Percentiles rank a stretch among this genome's conserved stretches.
These are phyloP conservation scores for Plenodomus lindquistii DNA, from an alignment of 2,329 filamentous ascomycete genomes.

Conservation along the genomic window DNA sequence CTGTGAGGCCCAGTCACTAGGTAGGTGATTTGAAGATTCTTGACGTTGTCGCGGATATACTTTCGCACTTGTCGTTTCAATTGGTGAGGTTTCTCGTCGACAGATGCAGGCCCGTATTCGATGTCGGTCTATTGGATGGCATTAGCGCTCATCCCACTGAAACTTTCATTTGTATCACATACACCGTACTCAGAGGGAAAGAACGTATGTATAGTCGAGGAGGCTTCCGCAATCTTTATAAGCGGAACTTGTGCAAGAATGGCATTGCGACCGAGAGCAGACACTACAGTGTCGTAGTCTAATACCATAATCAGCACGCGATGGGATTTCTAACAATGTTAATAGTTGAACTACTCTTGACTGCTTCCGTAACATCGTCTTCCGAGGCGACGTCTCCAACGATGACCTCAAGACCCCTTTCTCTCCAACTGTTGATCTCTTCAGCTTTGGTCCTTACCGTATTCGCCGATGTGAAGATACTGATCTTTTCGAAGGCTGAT, in stretches of 20 bases:
- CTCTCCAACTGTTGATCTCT: conserved; percentile 53
- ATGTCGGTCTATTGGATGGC: conserved; percentile 21
- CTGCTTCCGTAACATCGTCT: conserved; percentile 60
- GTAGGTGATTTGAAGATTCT: conserved; percentile 64
- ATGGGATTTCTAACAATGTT: background rate
- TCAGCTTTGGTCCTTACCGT: conserved; percentile 57
- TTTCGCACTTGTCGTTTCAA: conserved; percentile 70
- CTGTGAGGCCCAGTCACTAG: conserved; percentile 72
- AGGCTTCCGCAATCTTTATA: conserved; percentile 62
- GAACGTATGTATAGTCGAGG: conserved; percentile 62
- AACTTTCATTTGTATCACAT: no score
- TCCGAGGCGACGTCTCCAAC: conserved; percentile 59
- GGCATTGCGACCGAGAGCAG: conserved; percentile 65
- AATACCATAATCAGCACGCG: background rate
- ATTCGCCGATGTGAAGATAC: conserved; percentile 59
- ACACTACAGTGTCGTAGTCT: conserved; percentile 68
- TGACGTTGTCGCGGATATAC: conserved; percentile 58
- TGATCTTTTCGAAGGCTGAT: conserved; percentile 54
- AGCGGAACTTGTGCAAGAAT: conserved; percentile 65
- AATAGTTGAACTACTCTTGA: conserved; percentile 47
- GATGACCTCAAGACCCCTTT: conserved; percentile 57
- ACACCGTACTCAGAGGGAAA: conserved; percentile 58
- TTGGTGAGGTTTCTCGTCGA: conserved; percentile 68
- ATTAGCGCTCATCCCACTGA: no score
- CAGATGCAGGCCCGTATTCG: conserved; percentile 65